Base-by-base conservation (phyloP, 768 basidiomycete species). In the Pholiota conissans region DNA sequence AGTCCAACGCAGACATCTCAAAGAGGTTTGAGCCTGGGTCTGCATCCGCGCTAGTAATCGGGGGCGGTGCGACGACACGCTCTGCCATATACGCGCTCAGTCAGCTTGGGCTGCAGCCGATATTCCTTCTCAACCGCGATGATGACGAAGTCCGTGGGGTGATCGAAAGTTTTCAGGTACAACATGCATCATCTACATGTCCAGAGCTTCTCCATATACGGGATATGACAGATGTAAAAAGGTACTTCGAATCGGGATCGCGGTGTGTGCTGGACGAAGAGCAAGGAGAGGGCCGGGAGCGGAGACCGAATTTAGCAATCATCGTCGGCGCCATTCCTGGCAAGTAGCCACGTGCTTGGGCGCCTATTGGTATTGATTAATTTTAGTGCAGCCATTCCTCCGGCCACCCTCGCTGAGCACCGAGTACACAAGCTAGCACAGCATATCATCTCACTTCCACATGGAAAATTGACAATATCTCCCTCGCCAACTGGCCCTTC, bases 71-170 rank as follows among this genome's bases (percentile, higher is more conserved):
- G 6, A 75, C 74, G 24, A 74, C 73, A 14, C 71, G 74, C 28
- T 73, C 73, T 14, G 72, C 74, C 1, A 70, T 69, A 11, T 67
- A 75, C 72, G 82, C 66, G 72, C 74, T 63, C 68, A 71, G 18
- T 69, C 74, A 59, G 73, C 84, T 73, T 81, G 89, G 55, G 79
- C 86, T 79, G 80, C 80, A 37, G 81, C 83, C 85, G 74, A 67
- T 64, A 18, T 73, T 68, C 53, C 61, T 69, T 52, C 60, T 67
- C 47, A 71, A 73, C 55, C 68, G 75, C 18, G 73, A 73, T 52
- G 59, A 52, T 5, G 63, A 64, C 5, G 74, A 76, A 59, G 67
- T 76, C 20, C 50, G 60, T 9, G 66, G 59, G 1, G 72, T 74
- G 3, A 39, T 57, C 11, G 16, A 67, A 67, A 57, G 53, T 57